Base-by-base conservation (phyloP, 176 grass and related monocot genomes). In the Themeda triandra region DNA sequence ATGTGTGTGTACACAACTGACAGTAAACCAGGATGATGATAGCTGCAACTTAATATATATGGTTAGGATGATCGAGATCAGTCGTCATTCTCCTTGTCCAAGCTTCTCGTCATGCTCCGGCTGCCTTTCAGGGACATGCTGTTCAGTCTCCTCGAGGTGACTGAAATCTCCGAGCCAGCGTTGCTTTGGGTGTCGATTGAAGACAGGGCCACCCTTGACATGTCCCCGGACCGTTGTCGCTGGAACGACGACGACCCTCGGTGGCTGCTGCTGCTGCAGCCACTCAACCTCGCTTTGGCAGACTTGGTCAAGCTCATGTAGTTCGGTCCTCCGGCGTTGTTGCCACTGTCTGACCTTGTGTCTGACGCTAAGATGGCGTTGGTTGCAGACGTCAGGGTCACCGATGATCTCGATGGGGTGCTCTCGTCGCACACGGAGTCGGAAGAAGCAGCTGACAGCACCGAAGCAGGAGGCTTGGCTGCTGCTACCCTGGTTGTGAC, bases 251-350 rank as follows among this genome's bases (percentile, higher is more conserved):
- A 78, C 40, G 68, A 79, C 8, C 65, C 79, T 69, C 37, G 72
- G 41, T 80, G 80, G 49, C 64, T 78, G 27, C 67, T 82, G 25
- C 68, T 82, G 25, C 68, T 82, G 68, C 37, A 64, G 23, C 82
- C 69, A 15, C 76, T 84, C 41, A 88, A 80, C 82, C 91, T 95
- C 25, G 96, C 89, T 49, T 87, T 95, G 25, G 87, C 87, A 51
- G 96, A 89, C 59, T 93, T 94, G 30, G 95, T 93, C 84, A 83
- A 41, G 75, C 63, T 91, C 92, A 94, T 94, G 82, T 98, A 98
- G 21, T 73, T 92, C 58, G 88, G 90, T 23, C 83, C 83, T 31
- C 78, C 80, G 8, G 35, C 71, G 56, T 80, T 18, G 54, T 79
- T 19, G 39, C 84, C 36, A 65, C 64, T 53, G 31, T 89, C 90